Evolutionary conservation across 2,329 filamentous ascomycete species (phyloP).

Genomic region (Cordyceps tenuipes): DNA sequence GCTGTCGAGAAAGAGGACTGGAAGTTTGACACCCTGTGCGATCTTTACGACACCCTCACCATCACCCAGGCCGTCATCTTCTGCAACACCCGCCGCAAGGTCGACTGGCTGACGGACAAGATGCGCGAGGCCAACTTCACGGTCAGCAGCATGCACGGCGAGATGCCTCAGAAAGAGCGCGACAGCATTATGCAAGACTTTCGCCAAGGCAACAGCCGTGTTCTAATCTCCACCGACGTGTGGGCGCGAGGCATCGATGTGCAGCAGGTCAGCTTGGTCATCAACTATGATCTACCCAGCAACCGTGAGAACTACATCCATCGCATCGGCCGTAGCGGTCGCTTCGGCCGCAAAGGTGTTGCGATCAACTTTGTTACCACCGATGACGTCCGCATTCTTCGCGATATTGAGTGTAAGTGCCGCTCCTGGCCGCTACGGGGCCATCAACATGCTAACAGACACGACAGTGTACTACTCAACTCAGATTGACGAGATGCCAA

Average conservation of each 20-base stretch:
- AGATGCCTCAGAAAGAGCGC: slow-evolving; percentile 97
- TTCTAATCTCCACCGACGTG: slow-evolving; percentile 94
- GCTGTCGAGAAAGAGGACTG: slow-evolving; percentile 99
- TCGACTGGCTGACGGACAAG: slow-evolving; percentile 98
- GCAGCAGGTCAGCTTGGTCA: slow-evolving; percentile 94
- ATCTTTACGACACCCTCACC: slow-evolving; percentile 96
- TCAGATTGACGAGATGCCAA: slow-evolving; percentile 97
- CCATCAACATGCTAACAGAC: slow-evolving; percentile 24
- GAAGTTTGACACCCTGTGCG: slow-evolving; percentile 98
- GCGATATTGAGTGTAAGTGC: slow-evolving; percentile 82
- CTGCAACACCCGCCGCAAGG: slow-evolving; percentile 98
- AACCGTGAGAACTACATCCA: slow-evolving; percentile 99
- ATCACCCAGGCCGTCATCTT: slow-evolving; percentile 99
- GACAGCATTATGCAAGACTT: slow-evolving; percentile 99
- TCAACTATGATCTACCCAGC: slow-evolving; percentile 97
- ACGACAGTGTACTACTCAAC: slow-evolving; percentile 80
- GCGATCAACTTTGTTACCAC: slow-evolving; percentile 99
- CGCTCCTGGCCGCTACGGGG: too few species aligned
- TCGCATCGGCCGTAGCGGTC: slow-evolving; percentile 88
- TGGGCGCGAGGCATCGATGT: slow-evolving; percentile 98
- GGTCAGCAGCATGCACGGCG: slow-evolving; percentile 96
- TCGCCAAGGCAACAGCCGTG: slow-evolving; percentile 88
- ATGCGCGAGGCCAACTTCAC: slow-evolving; percentile 99
- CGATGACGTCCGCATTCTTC: slow-evolving; percentile 92
- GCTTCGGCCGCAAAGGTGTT: slow-evolving; percentile 96